These are phyloP conservation scores for Leccinum subgranulosum DNA, from an alignment of 768 basidiomycete genomes.

Conservation along the genomic window DNA sequence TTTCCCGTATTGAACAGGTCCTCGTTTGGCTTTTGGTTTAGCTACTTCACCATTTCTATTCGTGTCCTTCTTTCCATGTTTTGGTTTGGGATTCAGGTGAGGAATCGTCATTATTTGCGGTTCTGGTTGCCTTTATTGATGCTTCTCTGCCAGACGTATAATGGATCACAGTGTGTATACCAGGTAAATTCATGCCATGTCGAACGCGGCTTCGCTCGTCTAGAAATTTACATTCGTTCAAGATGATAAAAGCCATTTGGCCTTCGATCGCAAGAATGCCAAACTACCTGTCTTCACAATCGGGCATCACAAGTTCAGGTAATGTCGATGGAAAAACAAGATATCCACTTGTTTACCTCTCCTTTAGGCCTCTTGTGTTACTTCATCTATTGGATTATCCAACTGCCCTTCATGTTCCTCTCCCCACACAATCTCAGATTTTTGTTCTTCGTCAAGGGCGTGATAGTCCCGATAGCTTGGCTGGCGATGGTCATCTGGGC, in stretches of 20 bases:
- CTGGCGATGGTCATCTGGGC: conserved; percentile 80
- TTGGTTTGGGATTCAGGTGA: conserved; percentile 76
- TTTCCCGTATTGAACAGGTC: conserved; percentile 80
- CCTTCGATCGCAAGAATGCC: conserved; percentile 63
- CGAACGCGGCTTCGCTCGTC: neutral
- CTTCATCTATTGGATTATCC: conserved; percentile 74
- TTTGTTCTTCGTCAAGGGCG: conserved; percentile 68
- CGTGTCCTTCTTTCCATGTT: conserved; percentile 75
- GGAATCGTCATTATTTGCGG: neutral
- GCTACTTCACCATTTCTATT: conserved; percentile 81
- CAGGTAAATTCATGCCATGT: conserved; percentile 35
- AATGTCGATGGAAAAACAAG: neutral
- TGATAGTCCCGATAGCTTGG: conserved; percentile 63
- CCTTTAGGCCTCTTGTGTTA: conserved; percentile 65
- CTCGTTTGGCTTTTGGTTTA: conserved; percentile 86
- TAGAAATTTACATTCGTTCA: neutral
- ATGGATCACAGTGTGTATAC: conserved; percentile 71
- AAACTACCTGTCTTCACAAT: conserved; percentile 54
- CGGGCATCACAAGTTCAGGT: conserved; percentile 65
- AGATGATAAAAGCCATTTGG: conserved; percentile 83
- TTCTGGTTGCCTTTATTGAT: neutral
- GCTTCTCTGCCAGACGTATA: conserved; percentile 39
- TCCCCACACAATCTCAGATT: conserved; percentile 76
- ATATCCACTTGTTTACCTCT: neutral
- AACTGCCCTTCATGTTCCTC: conserved; percentile 71